Percentiles rank a stretch among this genome's conserved stretches.
Evolutionary conservation across 2,329 filamentous ascomycete genomes (phyloP).

Genomic region (Sphaerulina vaccinii): DNA sequence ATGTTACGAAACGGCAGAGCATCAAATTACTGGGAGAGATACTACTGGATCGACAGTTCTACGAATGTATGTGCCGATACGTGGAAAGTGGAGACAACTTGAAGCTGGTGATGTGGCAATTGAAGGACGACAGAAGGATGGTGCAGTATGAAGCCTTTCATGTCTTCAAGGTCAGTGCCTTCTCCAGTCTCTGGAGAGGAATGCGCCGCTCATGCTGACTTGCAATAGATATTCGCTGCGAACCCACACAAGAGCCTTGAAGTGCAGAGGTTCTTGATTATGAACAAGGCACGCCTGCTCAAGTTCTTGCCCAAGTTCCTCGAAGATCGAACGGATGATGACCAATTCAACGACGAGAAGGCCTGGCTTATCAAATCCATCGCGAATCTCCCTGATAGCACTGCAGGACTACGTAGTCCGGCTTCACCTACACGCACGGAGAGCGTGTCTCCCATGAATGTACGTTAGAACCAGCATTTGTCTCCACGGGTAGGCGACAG

Average conservation of each 20-base stretch:
- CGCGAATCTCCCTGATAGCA: constrained; percentile 37
- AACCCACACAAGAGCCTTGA: constrained; percentile 98
- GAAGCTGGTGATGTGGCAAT: constrained; percentile 96
- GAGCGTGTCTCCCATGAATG: too few relatives aligned
- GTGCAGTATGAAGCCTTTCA: constrained; percentile 99
- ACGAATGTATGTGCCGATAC: constrained; percentile 96
- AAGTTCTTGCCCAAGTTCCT: constrained; percentile 88
- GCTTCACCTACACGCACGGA: background rate
- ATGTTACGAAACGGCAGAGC: constrained; percentile 96
- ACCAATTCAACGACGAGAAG: constrained; percentile 97
- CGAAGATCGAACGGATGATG: constrained; percentile 92
- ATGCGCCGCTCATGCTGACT: constrained; percentile 18
- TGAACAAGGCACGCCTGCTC: constrained; percentile 89
- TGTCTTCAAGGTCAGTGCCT: constrained; percentile 74
- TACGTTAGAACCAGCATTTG: too few relatives aligned
- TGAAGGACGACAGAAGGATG: constrained; percentile 96
- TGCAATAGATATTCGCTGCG: constrained; percentile 78
- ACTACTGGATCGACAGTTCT: constrained; percentile 89
- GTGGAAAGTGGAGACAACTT: constrained; percentile 93
- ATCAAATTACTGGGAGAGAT: constrained; percentile 97
- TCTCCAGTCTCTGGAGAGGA: too few relatives aligned
- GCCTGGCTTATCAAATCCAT: constrained; percentile 97
- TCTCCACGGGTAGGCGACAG: too few relatives aligned
- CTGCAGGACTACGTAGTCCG: constrained; percentile 25
- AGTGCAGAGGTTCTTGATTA: constrained; percentile 91